These are phyloP conservation scores for Asterophora lycoperdoides DNA, from an alignment of 768 basidiomycete genomes.

Conservation along the genomic window DNA sequence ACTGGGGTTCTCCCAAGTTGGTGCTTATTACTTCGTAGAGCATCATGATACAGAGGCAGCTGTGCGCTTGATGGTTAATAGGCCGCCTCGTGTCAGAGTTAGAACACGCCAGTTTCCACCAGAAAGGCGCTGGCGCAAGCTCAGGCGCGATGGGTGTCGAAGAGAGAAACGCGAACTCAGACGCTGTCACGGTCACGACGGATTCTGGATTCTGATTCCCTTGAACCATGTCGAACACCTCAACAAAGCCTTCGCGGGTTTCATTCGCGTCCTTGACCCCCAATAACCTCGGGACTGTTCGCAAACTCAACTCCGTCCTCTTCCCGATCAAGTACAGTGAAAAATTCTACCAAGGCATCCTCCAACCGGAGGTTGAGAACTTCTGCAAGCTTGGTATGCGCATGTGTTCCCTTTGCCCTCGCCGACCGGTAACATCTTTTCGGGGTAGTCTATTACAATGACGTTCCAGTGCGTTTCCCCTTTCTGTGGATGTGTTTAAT, in stretches of 20 bases:
- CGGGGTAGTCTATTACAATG: slow-evolving; percentile 80
- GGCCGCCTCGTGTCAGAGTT: too few relatives aligned
- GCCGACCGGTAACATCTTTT: slow-evolving; percentile 2
- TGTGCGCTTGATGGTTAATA: background rate
- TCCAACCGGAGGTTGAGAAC: slow-evolving; percentile 72
- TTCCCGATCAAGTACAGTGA: slow-evolving; percentile 90
- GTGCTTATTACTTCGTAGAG: too few relatives aligned
- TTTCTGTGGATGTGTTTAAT: slow-evolving; percentile 7
- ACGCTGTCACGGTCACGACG: slow-evolving; percentile 9
- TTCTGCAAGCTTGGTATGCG: slow-evolving; percentile 82
- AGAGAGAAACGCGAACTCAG: background rate
- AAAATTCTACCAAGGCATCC: slow-evolving; percentile 80
- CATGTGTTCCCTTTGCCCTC: background rate
- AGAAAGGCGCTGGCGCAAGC: too few relatives aligned
- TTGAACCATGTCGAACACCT: slow-evolving; percentile 17
- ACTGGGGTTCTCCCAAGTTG: too few relatives aligned
- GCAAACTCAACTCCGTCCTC: slow-evolving; percentile 68
- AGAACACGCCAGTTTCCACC: too few relatives aligned
- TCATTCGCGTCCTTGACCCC: slow-evolving; percentile 70
- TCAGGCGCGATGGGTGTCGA: background rate
- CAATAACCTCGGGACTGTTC: slow-evolving; percentile 81
- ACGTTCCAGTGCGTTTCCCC: slow-evolving; percentile 57
- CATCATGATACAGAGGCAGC: background rate
- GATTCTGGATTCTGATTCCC: background rate
- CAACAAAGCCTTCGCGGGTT: slow-evolving; percentile 37